Percentiles rank a stretch among this genome's conserved stretches.
phyloP scores from a whole-genome alignment of 2,329 filamentous ascomycete species.

The Cladophialophora exuberans region DNA sequence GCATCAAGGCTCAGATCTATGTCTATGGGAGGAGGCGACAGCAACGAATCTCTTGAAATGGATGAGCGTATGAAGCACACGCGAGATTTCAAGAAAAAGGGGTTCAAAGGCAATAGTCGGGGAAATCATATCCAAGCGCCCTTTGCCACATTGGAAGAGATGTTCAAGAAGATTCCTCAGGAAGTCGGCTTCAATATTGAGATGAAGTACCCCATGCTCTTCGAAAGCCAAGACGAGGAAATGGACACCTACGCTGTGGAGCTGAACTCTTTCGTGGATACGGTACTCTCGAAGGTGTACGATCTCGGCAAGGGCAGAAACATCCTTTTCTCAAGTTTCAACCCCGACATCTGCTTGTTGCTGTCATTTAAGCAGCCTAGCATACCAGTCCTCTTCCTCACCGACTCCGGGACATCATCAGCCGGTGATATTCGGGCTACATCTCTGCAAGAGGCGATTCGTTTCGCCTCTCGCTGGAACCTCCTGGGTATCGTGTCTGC shows the following conservation, averaged over 20 bases:
- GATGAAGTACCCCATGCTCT: slow-evolving; percentile 98
- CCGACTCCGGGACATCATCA: slow-evolving; percentile 77
- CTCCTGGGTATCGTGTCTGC: slow-evolving; percentile 86
- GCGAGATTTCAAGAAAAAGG: slow-evolving; percentile 88
- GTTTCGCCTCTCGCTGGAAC: slow-evolving; percentile 95
- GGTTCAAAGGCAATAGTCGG: slow-evolving; percentile 92
- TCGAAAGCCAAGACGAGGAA: slow-evolving; percentile 90
- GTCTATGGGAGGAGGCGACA: slow-evolving; percentile 60
- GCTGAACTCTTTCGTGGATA: slow-evolving; percentile 95
- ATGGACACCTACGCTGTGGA: slow-evolving; percentile 97
- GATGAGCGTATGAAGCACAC: slow-evolving; percentile 97
- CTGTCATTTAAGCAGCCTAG: slow-evolving; percentile 96
- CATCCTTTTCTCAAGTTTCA: slow-evolving; percentile 96
- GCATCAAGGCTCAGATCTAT: slow-evolving; percentile 56
- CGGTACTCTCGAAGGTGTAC: slow-evolving; percentile 86
- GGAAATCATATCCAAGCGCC: slow-evolving; percentile 95
- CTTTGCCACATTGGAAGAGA: slow-evolving; percentile 91
- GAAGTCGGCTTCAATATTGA: slow-evolving; percentile 96
- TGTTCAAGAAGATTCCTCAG: slow-evolving; percentile 82
- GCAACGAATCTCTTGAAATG: slow-evolving; percentile 51
- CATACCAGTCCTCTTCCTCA: slow-evolving; percentile 93
- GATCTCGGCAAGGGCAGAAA: slow-evolving; percentile 80
- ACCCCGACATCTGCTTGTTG: slow-evolving; percentile 93
- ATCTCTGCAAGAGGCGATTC: slow-evolving; percentile 91
- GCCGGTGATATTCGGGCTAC: slow-evolving; percentile 89